Percentiles rank a stretch among this genome's conserved stretches.
These are phyloP conservation scores for Cymbomonas tetramitiformis DNA, from an alignment of 139 green algal species.

Conservation along the genomic window DNA sequence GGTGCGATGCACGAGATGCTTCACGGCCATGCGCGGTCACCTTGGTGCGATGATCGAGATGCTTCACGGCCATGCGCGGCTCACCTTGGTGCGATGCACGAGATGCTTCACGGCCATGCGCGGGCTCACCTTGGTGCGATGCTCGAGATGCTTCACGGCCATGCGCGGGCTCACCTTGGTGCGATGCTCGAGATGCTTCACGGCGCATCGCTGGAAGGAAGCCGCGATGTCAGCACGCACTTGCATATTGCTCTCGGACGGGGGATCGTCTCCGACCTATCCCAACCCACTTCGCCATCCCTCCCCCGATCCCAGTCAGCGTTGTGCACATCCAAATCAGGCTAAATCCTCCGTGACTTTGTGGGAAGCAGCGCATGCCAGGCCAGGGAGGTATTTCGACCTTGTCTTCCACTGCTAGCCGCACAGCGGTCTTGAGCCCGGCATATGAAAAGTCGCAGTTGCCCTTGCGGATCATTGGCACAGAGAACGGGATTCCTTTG, in stretches of 20 bases:
- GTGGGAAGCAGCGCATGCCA: background rate
- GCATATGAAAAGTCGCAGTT: slow-evolving; percentile 91
- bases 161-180: no score
- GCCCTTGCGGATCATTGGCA: slow-evolving; percentile 48
- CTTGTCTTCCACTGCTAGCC: slow-evolving; percentile 20
- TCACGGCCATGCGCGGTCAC: no score
- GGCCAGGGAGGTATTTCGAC: background rate
- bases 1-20: no score
- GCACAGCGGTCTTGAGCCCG: slow-evolving; percentile 76
- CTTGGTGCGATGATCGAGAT: slow-evolving; percentile 55
- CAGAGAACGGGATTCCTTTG: slow-evolving; percentile 36
- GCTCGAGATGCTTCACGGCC: no score
- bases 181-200: slow-evolving; percentile 68
- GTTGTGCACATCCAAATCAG: no score
- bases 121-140: no score
- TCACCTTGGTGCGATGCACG: no score
- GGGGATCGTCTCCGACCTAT: no score
- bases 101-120: no score
- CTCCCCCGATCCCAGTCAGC: no score
- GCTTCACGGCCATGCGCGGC: slow-evolving; percentile 45
- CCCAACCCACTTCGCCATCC: no score
- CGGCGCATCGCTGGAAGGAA: slow-evolving; percentile 75
- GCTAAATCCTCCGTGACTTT: slow-evolving; percentile 6
- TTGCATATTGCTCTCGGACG: slow-evolving; percentile 22
- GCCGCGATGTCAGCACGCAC: slow-evolving; percentile 74